Conservation (phyloP, 345 rosid species). For the Carallia pectinifolia region DNA sequence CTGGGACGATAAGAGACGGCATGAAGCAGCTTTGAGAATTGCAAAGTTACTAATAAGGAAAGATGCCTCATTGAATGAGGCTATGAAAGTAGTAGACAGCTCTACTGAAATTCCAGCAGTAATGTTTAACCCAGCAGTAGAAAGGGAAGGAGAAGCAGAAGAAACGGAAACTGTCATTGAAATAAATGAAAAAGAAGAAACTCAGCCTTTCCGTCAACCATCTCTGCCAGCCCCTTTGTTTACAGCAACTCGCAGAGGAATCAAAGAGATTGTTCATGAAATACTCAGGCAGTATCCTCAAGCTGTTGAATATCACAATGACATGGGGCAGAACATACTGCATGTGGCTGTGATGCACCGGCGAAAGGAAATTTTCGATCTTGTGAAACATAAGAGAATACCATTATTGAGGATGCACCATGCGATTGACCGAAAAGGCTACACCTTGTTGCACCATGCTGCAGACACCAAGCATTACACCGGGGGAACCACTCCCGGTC, state of each 20-base stretch:
- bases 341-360: constrained; percentile 24
- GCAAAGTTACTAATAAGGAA: constrained; percentile 13
- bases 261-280: constrained; percentile 13
- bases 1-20: neutral
- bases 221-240: constrained; percentile 7
- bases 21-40: constrained; percentile 10
- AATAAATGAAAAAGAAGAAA: neutral
- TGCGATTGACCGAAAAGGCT: constrained; percentile 16
- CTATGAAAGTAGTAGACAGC: neutral
- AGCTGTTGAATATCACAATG: constrained; percentile 7
- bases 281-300: constrained; percentile 7
- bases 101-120: neutral
- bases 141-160: neutral
- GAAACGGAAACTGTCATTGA: neutral
- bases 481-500: constrained; percentile 22
- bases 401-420: constrained; percentile 6
- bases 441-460: constrained; percentile 24
- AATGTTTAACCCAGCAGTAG: neutral
- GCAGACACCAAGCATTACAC: constrained; percentile 8
- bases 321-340: constrained; percentile 18
- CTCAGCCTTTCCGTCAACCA: neutral
- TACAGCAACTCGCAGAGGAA: constrained; percentile 19
- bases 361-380: constrained; percentile 12
- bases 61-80: constrained; percentile 17
- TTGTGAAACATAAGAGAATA: neutral